Conservation (phyloP, 1,284 basidiomycete species). For the Boletus subluridellus region DNA sequence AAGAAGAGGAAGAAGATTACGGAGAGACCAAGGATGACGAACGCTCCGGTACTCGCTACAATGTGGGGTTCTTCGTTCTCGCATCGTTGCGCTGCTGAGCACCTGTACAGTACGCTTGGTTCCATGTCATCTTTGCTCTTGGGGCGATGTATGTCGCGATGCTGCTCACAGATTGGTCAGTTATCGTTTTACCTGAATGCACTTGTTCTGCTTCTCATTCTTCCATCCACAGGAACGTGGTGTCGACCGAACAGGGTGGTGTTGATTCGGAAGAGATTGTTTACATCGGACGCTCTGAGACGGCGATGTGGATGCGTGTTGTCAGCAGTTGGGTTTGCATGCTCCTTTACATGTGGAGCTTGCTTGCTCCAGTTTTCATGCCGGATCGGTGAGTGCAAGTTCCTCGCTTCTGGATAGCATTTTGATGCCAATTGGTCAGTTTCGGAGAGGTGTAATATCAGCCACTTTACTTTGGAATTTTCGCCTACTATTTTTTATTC, state of each 20-base stretch:
- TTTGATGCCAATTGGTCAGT: constrained; percentile 18
- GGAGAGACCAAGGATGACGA: constrained; percentile 89
- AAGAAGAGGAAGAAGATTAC: constrained; percentile 56
- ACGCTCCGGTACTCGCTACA: constrained; percentile 94
- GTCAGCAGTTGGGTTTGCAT: constrained; percentile 96
- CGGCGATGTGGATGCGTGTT: constrained; percentile 99
- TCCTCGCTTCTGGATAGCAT: background rate
- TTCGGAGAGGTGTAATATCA: constrained; percentile 35
- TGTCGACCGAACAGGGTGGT: constrained; percentile 50
- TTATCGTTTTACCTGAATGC: constrained; percentile 17
- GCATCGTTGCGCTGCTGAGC: constrained; percentile 3
- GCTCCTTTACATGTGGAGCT: constrained; percentile 84
- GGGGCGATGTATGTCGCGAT: constrained; percentile 98
- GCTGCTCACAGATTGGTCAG: constrained; percentile 97
- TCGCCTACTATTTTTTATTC: constrained; percentile 4
- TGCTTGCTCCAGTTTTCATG: constrained; percentile 84
- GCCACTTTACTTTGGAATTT: background rate
- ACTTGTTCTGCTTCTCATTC: constrained; percentile 7
- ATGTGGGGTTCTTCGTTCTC: constrained; percentile 49
- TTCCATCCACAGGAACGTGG: constrained; percentile 60
- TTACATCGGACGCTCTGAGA: constrained; percentile 92
- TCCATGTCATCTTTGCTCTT: constrained; percentile 96
- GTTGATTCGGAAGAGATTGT: constrained; percentile 68
- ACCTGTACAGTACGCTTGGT: constrained; percentile 83
- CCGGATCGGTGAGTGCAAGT: constrained; percentile 66